Evolutionary conservation across 2,329 filamentous ascomycete genomes (phyloP).

Genomic region (Alternaria arborescens): DNA sequence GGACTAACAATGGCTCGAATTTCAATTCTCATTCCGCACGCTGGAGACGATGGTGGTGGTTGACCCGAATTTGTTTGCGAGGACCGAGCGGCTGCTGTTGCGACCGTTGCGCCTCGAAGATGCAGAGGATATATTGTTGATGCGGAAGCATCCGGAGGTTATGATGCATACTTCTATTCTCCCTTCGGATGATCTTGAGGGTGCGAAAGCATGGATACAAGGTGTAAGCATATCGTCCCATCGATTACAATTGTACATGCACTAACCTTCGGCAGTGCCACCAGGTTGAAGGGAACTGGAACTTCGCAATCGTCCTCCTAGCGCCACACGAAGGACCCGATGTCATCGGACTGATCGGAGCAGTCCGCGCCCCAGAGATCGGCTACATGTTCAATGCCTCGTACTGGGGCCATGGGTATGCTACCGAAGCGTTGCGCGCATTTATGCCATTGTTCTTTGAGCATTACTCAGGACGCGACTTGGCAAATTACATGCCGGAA

Average conservation of each 20-base stretch:
- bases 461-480: conserved; percentile 31
- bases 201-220: conserved; percentile 50
- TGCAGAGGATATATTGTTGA: conserved; percentile 58
- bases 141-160: conserved; percentile 67
- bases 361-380: conserved; percentile 52
- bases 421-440: conserved; percentile 55
- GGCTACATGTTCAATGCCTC: conserved; percentile 56
- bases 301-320: conserved; percentile 60
- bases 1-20: conserved; percentile 27
- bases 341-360: conserved; percentile 55
- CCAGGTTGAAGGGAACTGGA: conserved; percentile 58
- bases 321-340: conserved; percentile 24
- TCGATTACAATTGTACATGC: too few species aligned
- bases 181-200: conserved; percentile 59
- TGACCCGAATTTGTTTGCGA: conserved; percentile 38
- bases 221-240: conserved; percentile 18
- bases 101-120: conserved; percentile 62
- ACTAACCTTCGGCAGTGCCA: conserved; percentile 28
- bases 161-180: conserved; percentile 67
- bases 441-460: conserved; percentile 54
- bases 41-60: conserved; percentile 44
- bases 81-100: conserved; percentile 65
- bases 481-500: neutral
- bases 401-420: conserved; percentile 54
- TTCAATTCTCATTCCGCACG: conserved; percentile 5